Evolutionary conservation across 2,329 filamentous ascomycete genomes (phyloP).

Genomic region (Xylariales sp.): DNA sequence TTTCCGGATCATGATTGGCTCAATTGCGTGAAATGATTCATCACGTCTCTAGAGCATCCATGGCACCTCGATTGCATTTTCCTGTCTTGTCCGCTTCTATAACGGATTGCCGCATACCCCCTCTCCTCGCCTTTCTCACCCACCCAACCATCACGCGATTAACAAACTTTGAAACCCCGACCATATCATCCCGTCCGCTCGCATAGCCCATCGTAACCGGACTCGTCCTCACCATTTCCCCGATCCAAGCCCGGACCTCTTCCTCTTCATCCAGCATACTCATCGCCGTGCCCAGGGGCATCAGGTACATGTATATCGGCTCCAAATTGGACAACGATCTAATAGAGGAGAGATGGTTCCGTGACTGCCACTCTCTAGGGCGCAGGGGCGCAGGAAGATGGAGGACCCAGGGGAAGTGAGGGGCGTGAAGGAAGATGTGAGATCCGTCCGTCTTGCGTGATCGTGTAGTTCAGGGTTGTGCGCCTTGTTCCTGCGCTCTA

Average conservation of each 20-base stretch:
- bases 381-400: not conserved
- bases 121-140: too few species aligned
- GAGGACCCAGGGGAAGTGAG: not conserved
- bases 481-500: not conserved
- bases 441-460: not conserved
- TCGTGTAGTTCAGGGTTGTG: not conserved
- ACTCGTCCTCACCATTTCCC: not conserved
- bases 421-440: not conserved
- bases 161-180: too few species aligned
- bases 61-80: too few species aligned
- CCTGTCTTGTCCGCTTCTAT: too few species aligned
- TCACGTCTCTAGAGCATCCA: too few species aligned
- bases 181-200: not conserved
- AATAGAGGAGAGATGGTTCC: not conserved
- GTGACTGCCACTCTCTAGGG: not conserved
- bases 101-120: too few species aligned
- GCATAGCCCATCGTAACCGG: not conserved
- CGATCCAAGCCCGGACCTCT: not conserved
- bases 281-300: not conserved
- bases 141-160: too few species aligned
- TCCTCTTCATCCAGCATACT: not conserved
- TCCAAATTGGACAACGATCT: too few species aligned
- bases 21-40: too few species aligned
- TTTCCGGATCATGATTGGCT: too few species aligned
- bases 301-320: not conserved